Evolutionary conservation across 108 stramenopile genomes (phyloP).

Genomic region (Phaeodactylum tricornutum): DNA sequence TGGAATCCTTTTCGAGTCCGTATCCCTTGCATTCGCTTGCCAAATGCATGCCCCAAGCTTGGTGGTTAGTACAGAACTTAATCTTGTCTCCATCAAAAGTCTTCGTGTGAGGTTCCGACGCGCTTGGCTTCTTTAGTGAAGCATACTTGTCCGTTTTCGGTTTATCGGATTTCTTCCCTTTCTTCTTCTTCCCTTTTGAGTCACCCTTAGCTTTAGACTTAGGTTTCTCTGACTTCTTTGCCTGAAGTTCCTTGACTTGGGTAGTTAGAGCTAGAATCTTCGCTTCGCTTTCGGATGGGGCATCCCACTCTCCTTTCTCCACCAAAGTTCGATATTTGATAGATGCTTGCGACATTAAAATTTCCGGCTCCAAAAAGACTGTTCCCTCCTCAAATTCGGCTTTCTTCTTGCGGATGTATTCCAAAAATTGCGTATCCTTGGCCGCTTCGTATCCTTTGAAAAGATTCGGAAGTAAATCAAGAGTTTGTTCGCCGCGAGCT

Average conservation of each 20-base stretch:
- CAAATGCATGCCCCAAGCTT: too few relatives aligned
- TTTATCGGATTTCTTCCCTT: not conserved
- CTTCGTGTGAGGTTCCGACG: not conserved
- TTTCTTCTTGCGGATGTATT: constrained; percentile 15
- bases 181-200: not conserved
- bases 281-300: constrained; percentile 4
- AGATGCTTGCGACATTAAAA: constrained; percentile 13
- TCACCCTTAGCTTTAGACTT: not conserved
- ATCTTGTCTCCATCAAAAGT: not conserved
- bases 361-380: not conserved
- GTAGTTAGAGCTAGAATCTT: constrained; percentile 20
- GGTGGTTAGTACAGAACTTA: too few relatives aligned
- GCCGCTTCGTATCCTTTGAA: constrained; percentile 20
- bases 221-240: not conserved
- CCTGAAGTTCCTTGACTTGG: not conserved
- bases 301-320: constrained; percentile 4
- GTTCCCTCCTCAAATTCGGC: constrained; percentile 18
- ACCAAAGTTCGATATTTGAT: constrained; percentile 15
- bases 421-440: constrained; percentile 9
- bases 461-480: constrained; percentile 19
- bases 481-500: constrained; percentile 8
- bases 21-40: too few relatives aligned
- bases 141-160: not conserved
- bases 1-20: too few relatives aligned
- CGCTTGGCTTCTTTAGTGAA: not conserved